Evolutionary conservation across 371 early-diverging fungal genomes (phyloP).

Genomic region (Conidiobolus incongruus): DNA sequence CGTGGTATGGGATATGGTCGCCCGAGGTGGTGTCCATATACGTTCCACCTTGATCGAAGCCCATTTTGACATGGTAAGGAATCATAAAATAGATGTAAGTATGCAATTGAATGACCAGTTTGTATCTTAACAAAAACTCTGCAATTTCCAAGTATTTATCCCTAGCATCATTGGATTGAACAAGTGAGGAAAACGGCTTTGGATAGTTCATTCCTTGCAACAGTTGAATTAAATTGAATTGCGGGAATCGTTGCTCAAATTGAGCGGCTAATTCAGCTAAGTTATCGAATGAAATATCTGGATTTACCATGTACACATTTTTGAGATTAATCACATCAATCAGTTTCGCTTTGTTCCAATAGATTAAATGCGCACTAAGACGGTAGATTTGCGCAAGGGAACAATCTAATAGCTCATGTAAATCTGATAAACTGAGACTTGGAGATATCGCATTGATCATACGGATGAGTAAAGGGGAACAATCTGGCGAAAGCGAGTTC

Average conservation of each 20-base stretch:
- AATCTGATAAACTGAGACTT: constrained; percentile 49
- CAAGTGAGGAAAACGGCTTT: constrained; percentile 34
- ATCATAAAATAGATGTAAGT: constrained; percentile 49
- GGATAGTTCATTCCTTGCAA: constrained; percentile 51
- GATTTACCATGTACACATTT: constrained; percentile 61
- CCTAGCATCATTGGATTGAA: constrained; percentile 34
- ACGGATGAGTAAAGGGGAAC: constrained; percentile 59
- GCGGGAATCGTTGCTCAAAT: constrained; percentile 36
- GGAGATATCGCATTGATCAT: constrained; percentile 78
- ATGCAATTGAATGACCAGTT: constrained; percentile 56
- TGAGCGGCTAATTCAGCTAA: constrained; percentile 16
- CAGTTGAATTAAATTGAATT: constrained; percentile 37
- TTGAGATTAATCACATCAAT: constrained; percentile 54
- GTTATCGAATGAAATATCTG: constrained; percentile 17
- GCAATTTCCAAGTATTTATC: constrained; percentile 58
- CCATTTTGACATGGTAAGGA: constrained; percentile 24
- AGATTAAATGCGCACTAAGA: constrained; percentile 70
- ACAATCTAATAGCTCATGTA: constrained; percentile 62
- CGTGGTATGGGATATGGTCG: constrained; percentile 2
- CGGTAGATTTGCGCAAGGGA: constrained; percentile 75
- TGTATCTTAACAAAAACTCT: constrained; percentile 52
- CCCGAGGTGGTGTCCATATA: constrained; percentile 9
- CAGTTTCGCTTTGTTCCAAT: constrained; percentile 73
- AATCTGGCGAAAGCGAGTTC: constrained; percentile 51
- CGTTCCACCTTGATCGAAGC: constrained; percentile 17